These are phyloP conservation scores for Staphylotrichum tortipilum DNA, from an alignment of 495 filamentous ascomycete species.

Conservation along the genomic window DNA sequence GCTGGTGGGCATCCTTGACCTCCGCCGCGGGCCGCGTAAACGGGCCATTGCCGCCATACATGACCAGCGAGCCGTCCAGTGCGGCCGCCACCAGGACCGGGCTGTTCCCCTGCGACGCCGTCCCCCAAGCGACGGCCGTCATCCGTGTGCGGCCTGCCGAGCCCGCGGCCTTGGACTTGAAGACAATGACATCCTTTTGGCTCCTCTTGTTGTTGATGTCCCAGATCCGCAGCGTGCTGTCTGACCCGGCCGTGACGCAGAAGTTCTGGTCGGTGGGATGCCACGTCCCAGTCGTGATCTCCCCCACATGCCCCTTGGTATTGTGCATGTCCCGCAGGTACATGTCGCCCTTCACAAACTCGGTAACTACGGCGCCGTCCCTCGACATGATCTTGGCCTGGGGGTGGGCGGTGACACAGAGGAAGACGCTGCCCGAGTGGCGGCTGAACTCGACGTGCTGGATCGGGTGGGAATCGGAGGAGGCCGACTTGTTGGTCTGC, in stretches of 20 bases:
- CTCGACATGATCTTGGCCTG: conserved; percentile 84
- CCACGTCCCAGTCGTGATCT: conserved; percentile 81
- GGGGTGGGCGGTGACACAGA: conserved; percentile 76
- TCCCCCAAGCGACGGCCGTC: conserved; percentile 88
- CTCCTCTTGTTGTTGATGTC: conserved; percentile 78
- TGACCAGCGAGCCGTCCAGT: conserved; percentile 80
- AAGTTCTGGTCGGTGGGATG: conserved; percentile 72
- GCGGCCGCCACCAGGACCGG: conserved; percentile 80
- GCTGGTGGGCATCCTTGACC: conserved; percentile 71
- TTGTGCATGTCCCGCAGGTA: conserved; percentile 93
- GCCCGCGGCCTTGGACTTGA: conserved; percentile 79
- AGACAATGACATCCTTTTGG: conserved; percentile 88
- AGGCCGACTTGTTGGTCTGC: conserved; percentile 57
- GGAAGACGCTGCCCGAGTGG: conserved; percentile 66
- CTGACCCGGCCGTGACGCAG: conserved; percentile 82
- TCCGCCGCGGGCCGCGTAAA: conserved; percentile 80
- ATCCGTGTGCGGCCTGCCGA: conserved; percentile 87
- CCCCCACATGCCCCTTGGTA: conserved; percentile 91
- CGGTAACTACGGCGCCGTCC: conserved; percentile 74
- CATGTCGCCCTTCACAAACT: conserved; percentile 97
- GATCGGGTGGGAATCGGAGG: conserved; percentile 76
- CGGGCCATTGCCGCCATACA: conserved; percentile 86
- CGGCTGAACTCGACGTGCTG: conserved; percentile 83
- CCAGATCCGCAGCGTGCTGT: conserved; percentile 94
- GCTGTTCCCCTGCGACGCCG: conserved; percentile 61